Conservation (phyloP, 768 basidiomycete genomes). For the Hericium erinaceus region DNA sequence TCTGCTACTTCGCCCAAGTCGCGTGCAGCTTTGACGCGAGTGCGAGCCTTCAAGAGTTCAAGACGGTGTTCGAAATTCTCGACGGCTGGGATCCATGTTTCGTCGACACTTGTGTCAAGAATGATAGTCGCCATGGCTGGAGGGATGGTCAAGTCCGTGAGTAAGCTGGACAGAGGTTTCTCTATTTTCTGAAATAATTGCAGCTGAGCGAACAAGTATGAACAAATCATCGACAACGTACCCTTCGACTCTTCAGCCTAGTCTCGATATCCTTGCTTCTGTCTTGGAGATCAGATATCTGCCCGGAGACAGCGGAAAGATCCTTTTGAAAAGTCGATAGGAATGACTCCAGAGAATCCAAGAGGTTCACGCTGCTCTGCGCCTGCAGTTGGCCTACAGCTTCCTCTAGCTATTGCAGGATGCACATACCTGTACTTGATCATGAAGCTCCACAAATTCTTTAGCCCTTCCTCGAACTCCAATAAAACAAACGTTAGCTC, state of each 20-base stretch:
- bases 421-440: constrained; percentile 70
- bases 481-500: not conserved
- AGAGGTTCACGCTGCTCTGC: constrained; percentile 77
- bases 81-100: constrained; percentile 81
- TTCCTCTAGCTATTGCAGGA: not conserved
- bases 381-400: not conserved
- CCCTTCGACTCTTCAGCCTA: constrained; percentile 75
- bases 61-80: constrained; percentile 74
- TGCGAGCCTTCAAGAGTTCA: constrained; percentile 56
- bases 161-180: constrained; percentile 71
- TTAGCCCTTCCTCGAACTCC: constrained; percentile 33
- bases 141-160: constrained; percentile 75
- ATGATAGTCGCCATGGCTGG: constrained; percentile 69
- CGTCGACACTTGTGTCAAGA: constrained; percentile 77
- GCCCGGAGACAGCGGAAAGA: constrained; percentile 88
- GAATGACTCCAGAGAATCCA: constrained; percentile 85
- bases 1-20: constrained; percentile 80
- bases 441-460: constrained; percentile 83
- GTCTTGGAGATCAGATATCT: constrained; percentile 89
- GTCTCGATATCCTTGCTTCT: constrained; percentile 87
- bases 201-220: not conserved
- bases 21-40: constrained; percentile 78
- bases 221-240: constrained; percentile 27
- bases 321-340: constrained; percentile 94
- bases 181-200: constrained; percentile 63